Evolutionary conservation across 176 grass and related monocot genomes (phyloP).

Genomic region (Oryza brachyantha): DNA sequence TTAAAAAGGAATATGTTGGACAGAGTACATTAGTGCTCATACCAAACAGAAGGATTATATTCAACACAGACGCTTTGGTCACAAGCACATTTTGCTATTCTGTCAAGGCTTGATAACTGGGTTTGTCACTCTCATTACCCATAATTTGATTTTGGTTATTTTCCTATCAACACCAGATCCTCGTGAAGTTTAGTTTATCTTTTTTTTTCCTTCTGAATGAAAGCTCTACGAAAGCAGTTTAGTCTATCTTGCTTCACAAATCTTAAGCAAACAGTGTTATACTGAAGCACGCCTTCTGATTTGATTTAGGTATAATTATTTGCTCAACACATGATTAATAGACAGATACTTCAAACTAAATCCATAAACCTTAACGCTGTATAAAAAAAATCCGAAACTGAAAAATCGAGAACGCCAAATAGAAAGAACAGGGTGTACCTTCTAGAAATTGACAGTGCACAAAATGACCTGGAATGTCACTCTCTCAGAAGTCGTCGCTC

Average conservation of each 20-base stretch:
- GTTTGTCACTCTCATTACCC: not conserved
- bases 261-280: not conserved
- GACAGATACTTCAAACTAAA: not conserved
- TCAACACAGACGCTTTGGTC: not conserved
- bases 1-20: not conserved
- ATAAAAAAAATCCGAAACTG: not conserved
- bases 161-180: not conserved
- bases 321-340: not conserved
- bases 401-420: not conserved
- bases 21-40: not conserved
- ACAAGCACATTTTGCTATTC: not conserved
- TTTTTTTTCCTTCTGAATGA: not conserved
- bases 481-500: not conserved
- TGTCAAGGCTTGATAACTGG: not conserved
- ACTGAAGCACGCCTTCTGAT: not conserved
- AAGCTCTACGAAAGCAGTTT: not conserved
- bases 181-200: conserved; percentile 22
- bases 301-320: not conserved
- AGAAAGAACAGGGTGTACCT: not conserved
- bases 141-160: not conserved
- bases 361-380: not conserved
- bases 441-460: not conserved
- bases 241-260: not conserved
- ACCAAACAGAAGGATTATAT: not conserved
- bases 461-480: not conserved